Conservation (phyloP, 352 stramenopile genomes). For the Bremia lactucae region DNA sequence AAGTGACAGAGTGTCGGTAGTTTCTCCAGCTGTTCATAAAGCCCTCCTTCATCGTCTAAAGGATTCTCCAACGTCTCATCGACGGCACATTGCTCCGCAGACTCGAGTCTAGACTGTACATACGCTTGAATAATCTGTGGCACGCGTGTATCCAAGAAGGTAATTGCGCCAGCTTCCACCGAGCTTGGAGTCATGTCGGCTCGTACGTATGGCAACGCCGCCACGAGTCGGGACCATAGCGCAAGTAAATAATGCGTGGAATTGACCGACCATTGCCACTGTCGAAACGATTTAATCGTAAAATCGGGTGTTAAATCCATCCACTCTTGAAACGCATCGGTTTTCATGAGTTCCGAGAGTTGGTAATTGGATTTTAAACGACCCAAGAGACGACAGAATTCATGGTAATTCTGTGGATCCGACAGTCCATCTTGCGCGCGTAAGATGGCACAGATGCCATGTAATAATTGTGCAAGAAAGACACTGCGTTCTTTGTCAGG, state of each 20-base stretch:
- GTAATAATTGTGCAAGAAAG: conserved; percentile 90
- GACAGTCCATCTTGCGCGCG: conserved; percentile 92
- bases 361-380: conserved; percentile 98
- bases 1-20: conserved; percentile 95
- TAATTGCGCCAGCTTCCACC: conserved; percentile 31
- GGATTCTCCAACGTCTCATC: conserved; percentile 93
- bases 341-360: conserved; percentile 94
- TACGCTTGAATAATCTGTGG: conserved; percentile 92
- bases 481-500: conserved; percentile 91
- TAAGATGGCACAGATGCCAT: conserved; percentile 91
- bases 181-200: conserved; percentile 47
- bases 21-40: conserved; percentile 96
- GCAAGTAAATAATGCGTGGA: conserved; percentile 95
- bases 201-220: conserved; percentile 93
- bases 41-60: conserved; percentile 91
- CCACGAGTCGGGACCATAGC: conserved; percentile 93
- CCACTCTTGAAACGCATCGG: conserved; percentile 95
- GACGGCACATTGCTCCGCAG: conserved; percentile 87
- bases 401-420: conserved; percentile 98
- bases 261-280: conserved; percentile 92
- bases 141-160: conserved; percentile 63
- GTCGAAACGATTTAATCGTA: conserved; percentile 93
- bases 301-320: conserved; percentile 93
- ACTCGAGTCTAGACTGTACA: conserved; percentile 92
- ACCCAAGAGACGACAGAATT: conserved; percentile 96